Base-by-base conservation (phyloP, 495 filamentous ascomycete genomes). In the Lasiosphaeriaceae sp. region DNA sequence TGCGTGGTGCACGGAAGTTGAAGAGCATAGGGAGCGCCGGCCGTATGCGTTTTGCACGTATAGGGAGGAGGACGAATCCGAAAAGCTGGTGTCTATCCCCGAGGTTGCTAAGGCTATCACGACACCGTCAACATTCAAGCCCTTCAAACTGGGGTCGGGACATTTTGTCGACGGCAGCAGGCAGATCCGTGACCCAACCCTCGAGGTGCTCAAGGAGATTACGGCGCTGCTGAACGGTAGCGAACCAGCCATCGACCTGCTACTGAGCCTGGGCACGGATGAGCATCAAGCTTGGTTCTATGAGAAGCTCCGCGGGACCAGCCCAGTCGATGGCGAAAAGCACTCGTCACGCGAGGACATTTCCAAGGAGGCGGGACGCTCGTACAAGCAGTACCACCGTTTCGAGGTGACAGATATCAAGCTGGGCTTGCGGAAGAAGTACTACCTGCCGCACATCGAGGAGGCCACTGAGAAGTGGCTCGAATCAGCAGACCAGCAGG, bases 81-180 rank as follows among this genome's bases (percentile, higher is more conserved):
- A 47, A n/a, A 19, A 56, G 50, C 47, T 67, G 11, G 53, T 65
- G 22, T 69, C 66, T 4, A 69, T 71, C 34, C 66, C 68, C 1
- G 66, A 71, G 11, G 66, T 71, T 8, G 68, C 68, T 49, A 71
- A 71, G 43, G 68, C 68, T 48, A 67, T 71, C 44, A 71, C 68
- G 6, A 64, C 66, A 0, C 68, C 68, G 41, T 58, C 60, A 12
- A 61, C 60, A 0, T 71, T 69, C 64, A 71, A 71, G 48, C 68
- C 68, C 3, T 71, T 71, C 66, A 63, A 61, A 43, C 64, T 71
- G 17, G 64, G 66, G n/a, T 55, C 61, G 0, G 68, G 61, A 16
- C 61, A 69, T 21, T 71, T 69, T 24, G 68, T 71, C 37, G 68
- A 71, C 56, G 68, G 68, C 51, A 71, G 68, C 60, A 66, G 65